These are phyloP conservation scores for Coriolopsis trogii DNA, from an alignment of 1,284 basidiomycete species.

Conservation along the genomic window DNA sequence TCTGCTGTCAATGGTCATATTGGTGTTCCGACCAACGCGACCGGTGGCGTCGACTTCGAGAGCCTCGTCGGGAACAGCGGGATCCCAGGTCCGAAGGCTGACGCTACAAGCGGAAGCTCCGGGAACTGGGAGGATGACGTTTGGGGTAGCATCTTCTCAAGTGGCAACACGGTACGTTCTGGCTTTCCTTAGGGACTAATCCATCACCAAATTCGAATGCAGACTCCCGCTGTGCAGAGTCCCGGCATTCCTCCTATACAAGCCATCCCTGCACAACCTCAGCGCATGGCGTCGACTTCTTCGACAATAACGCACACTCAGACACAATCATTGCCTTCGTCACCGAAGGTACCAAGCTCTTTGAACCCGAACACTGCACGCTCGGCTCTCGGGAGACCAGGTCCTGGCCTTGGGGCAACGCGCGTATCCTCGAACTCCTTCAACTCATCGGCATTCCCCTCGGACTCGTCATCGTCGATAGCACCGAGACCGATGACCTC, in stretches of 20 bases:
- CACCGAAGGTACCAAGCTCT: constrained; percentile 36
- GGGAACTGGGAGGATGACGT: constrained; percentile 75
- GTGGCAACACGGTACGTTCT: constrained; percentile 40
- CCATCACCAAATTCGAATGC: constrained; percentile 1
- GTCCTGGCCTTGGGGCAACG: constrained; percentile 43
- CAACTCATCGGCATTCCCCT: constrained; percentile 36
- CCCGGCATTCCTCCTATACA: constrained; percentile 22
- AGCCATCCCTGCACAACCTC: constrained; percentile 4
- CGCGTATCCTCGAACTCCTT: constrained; percentile 40
- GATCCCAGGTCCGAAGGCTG: constrained; percentile 45
- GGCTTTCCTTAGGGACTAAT: no score
- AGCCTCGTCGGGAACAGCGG: constrained; percentile 66
- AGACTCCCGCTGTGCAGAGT: constrained; percentile 28
- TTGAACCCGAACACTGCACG: constrained; percentile 21
- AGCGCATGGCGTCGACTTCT: constrained; percentile 10
- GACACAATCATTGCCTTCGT: constrained; percentile 44
- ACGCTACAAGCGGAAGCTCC: constrained; percentile 41
- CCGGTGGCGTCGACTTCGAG: constrained; percentile 67
- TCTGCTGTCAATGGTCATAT: constrained; percentile 44
- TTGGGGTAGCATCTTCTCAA: constrained; percentile 74
- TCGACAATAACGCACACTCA: constrained; percentile 32
- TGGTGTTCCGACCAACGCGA: constrained; percentile 36
- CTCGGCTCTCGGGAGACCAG: constrained; percentile 32
- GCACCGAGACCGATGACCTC: constrained; percentile 13
- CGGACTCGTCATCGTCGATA: constrained; percentile 24